Conservation (phyloP, 495 filamentous ascomycete species). For the Wilcoxina mikolae region DNA sequence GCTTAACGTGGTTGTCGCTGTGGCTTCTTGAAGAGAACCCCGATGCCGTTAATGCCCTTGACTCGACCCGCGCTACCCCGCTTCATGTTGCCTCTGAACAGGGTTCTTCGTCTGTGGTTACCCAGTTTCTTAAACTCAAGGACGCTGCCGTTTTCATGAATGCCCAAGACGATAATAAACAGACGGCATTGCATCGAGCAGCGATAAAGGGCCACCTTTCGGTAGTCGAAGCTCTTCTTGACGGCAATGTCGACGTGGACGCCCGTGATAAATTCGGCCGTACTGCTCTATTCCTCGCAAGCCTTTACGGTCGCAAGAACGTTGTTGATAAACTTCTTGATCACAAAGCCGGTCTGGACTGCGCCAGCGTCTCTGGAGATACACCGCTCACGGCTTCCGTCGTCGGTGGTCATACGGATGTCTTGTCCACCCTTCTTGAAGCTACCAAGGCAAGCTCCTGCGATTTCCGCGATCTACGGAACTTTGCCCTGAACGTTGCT, state of each 20-base stretch:
- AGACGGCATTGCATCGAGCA: constrained; percentile 8
- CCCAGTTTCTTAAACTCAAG: neutral
- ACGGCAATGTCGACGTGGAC: neutral
- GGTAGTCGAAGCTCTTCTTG: neutral
- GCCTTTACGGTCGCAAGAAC: neutral
- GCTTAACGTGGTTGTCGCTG: neutral
- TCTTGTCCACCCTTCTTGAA: neutral
- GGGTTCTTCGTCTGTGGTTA: neutral
- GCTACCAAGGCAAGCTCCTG: neutral
- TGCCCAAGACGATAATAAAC: neutral
- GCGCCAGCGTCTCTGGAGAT: neutral
- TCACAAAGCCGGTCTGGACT: neutral
- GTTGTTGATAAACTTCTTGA: neutral
- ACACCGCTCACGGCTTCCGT: constrained; percentile 6
- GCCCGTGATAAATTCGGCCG: neutral
- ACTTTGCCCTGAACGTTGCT: neutral
- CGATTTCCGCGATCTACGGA: neutral
- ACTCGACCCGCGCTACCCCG: neutral
- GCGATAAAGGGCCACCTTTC: constrained; percentile 4
- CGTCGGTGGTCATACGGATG: neutral
- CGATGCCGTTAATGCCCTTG: neutral
- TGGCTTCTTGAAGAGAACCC: neutral
- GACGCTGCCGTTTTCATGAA: constrained; percentile 2
- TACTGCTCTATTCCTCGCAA: constrained; percentile 3
- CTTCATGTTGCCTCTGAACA: neutral